These are phyloP conservation scores for Immersiella caudata DNA, from an alignment of 495 filamentous ascomycete genomes.

Conservation along the genomic window DNA sequence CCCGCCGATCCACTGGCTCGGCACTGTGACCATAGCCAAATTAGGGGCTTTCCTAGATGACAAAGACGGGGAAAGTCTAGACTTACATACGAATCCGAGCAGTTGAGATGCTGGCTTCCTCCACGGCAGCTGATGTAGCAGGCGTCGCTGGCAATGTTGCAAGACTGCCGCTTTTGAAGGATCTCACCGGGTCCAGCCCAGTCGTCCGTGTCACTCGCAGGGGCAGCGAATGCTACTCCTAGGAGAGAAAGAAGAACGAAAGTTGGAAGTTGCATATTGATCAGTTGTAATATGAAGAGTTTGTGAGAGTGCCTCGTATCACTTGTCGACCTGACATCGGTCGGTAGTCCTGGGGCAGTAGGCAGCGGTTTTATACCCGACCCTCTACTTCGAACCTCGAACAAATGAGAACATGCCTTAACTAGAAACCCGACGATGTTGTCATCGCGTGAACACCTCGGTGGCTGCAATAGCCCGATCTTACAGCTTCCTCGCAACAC, in stretches of 20 bases:
- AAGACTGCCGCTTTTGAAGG: neutral
- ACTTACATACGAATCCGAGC: neutral
- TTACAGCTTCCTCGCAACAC: neutral
- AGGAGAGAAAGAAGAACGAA: neutral
- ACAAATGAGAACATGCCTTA: no score
- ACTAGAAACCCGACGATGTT: neutral
- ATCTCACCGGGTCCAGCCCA: neutral
- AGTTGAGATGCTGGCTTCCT: neutral
- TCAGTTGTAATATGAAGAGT: no score
- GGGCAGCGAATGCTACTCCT: neutral
- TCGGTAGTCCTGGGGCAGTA: no score
- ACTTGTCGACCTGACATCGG: neutral
- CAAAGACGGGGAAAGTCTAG: neutral
- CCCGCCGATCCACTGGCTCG: neutral
- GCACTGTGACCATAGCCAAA: neutral
- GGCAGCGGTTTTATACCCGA: no score
- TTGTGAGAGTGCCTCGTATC: no score
- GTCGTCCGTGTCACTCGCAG: neutral
- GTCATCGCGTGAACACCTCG: neutral
- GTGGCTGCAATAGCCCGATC: neutral
- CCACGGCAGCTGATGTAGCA: constrained; percentile 5
- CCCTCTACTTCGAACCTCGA: no score
- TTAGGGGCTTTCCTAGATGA: neutral
- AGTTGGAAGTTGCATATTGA: neutral
- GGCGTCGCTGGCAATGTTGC: constrained; percentile 1